Percentiles rank a stretch among this genome's conserved stretches.
Conservation (phyloP, 2,329 filamentous ascomycete genomes). For the Aspergillus quadrilineatus region DNA sequence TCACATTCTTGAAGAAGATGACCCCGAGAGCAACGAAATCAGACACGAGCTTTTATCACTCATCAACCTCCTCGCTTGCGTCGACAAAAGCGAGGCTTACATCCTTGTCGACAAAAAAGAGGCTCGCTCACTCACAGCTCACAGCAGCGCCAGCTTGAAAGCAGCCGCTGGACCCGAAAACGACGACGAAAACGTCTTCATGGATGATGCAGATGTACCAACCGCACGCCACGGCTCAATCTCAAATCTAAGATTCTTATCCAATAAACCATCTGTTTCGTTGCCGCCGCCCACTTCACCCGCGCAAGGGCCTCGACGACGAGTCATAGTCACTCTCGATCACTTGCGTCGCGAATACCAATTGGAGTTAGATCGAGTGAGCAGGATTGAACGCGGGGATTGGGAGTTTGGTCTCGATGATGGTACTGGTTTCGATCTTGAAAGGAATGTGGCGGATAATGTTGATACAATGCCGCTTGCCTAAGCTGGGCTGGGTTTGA, state of each 20-base stretch:
- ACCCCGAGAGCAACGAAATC: slow-evolving; percentile 55
- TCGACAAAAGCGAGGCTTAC: slow-evolving; percentile 79
- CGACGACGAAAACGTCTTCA: slow-evolving; percentile 39
- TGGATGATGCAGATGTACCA: slow-evolving; percentile 37
- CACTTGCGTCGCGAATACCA: slow-evolving; percentile 89
- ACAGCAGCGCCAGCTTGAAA: slow-evolving; percentile 30
- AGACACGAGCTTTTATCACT: slow-evolving; percentile 77
- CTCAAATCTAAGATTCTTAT: slow-evolving; percentile 20
- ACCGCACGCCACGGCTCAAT: slow-evolving; percentile 19
- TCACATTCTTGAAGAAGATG: slow-evolving; percentile 38
- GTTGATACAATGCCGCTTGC: slow-evolving; percentile 39
- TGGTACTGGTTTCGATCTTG: slow-evolving; percentile 13
- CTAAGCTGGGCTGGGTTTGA: neutral
- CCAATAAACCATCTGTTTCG: slow-evolving; percentile 24
- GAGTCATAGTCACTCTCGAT: slow-evolving; percentile 78
- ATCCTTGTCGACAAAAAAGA: slow-evolving; percentile 52
- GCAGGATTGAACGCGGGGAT: slow-evolving; percentile 82
- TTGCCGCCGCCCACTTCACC: neutral
- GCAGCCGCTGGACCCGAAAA: slow-evolving; percentile 29
- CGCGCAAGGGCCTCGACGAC: slow-evolving; percentile 46
- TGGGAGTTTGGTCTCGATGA: slow-evolving; percentile 66
- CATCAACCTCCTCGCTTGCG: slow-evolving; percentile 88
- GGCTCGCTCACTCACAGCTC: slow-evolving; percentile 20
- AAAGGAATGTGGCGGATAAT: slow-evolving; percentile 27
- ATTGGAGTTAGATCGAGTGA: slow-evolving; percentile 81